A percentile compares a stretch with the other conserved stretches of the same genome.
Conservation (phyloP, 108 stramenopile genomes). For the Parmales sp. region DNA sequence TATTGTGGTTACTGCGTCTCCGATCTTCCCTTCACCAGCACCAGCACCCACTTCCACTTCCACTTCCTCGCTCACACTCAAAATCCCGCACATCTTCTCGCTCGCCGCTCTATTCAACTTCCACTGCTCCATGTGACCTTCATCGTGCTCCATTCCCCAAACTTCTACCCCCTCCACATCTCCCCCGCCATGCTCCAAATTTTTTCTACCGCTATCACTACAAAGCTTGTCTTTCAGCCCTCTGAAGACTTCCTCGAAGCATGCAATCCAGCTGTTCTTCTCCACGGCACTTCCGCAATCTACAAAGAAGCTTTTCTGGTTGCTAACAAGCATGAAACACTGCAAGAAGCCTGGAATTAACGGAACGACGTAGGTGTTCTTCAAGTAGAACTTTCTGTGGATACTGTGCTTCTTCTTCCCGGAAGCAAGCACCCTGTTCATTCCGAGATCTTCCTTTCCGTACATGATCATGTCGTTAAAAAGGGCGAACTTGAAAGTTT, state of each 20-base stretch:
- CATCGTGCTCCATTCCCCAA: neutral
- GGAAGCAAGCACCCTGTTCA: neutral
- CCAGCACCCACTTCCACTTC: neutral
- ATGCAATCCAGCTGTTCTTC: neutral
- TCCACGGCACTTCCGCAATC: neutral
- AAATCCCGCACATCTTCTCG: neutral
- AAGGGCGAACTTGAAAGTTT: conserved; percentile 16
- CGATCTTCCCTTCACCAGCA: no score
- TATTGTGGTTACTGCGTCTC: no score
- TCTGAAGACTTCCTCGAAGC: neutral
- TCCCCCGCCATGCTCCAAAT: neutral
- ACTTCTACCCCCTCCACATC: neutral
- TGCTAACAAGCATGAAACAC: neutral
- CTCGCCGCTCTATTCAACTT: neutral
- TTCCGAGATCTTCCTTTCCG: conserved; percentile 19
- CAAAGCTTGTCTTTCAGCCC: neutral
- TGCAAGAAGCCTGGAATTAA: neutral
- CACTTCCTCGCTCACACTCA: neutral
- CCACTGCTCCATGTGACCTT: neutral
- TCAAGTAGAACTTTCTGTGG: neutral
- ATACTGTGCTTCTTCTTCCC: neutral
- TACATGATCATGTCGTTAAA: conserved; percentile 28
- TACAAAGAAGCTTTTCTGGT: neutral
- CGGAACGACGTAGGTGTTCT: neutral
- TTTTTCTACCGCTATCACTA: neutral